Conservation (phyloP, 768 basidiomycete species). For the Podaxis sp. region DNA sequence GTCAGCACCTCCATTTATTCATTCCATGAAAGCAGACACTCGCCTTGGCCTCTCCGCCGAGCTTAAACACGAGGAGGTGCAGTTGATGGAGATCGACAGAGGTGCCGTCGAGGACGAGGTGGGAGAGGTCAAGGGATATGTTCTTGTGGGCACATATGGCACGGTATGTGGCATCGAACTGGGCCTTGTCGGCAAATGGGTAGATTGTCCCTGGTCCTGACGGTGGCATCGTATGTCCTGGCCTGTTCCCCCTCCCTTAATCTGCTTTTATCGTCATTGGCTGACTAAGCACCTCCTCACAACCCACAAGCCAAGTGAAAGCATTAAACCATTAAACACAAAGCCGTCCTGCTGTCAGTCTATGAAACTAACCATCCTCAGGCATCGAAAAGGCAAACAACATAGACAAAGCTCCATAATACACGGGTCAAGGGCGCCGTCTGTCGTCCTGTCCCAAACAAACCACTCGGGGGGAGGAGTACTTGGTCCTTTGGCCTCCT, state of each 20-base stretch:
- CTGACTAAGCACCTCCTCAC: conserved; percentile 4
- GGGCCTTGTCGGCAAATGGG: conserved; percentile 14
- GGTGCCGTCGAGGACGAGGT: not conserved
- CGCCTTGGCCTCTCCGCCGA: conserved; percentile 11
- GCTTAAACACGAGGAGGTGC: conserved; percentile 5
- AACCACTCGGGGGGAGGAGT: no score
- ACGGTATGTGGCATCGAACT: conserved; percentile 12
- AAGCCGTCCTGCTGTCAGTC: not conserved
- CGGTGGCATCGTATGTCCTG: conserved; percentile 5
- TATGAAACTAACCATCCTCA: no score
- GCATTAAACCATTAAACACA: not conserved
- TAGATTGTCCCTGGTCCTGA: conserved; percentile 15
- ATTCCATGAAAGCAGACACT: not conserved
- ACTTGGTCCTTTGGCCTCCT: no score
- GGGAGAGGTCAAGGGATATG: conserved; percentile 9
- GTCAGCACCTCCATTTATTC: not conserved
- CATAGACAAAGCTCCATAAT: no score
- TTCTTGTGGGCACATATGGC: conserved; percentile 13
- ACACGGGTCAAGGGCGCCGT: no score
- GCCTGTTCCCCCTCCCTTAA: not conserved
- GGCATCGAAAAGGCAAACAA: no score
- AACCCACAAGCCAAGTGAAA: not conserved
- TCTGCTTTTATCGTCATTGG: conserved; percentile 2
- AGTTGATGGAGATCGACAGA: conserved; percentile 12
- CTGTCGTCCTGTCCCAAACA: no score